Percentiles rank a stretch among this genome's conserved stretches.
phyloP scores from a whole-genome alignment of 1,284 basidiomycete species.

The Cerrena zonata region DNA sequence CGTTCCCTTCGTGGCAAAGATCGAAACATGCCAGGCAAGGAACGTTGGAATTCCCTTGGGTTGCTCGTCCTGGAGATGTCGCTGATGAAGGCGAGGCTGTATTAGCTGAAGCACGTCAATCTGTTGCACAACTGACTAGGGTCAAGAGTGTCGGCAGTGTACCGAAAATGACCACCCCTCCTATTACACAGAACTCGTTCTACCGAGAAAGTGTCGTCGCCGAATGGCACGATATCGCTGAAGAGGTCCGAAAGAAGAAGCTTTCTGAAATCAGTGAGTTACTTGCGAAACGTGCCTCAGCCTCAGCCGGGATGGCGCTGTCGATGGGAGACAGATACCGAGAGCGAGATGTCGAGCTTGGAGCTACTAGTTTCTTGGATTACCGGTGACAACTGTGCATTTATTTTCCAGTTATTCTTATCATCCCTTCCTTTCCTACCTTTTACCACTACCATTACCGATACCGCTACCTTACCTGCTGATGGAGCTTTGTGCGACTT shows the following conservation, averaged over 20 bases:
- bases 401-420: not conserved
- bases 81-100: constrained; percentile 7
- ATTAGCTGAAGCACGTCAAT: constrained; percentile 4
- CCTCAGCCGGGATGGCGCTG: not conserved
- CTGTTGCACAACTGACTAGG: constrained; percentile 16
- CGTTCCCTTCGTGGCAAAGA: not conserved
- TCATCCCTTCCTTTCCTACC: not conserved
- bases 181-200: constrained; percentile 12
- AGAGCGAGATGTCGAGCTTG: not conserved
- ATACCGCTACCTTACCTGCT: not conserved
- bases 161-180: constrained; percentile 33
- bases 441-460: not conserved
- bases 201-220: constrained; percentile 16
- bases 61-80: not conserved
- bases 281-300: not conserved
- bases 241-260: not conserved
- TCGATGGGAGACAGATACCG: not conserved
- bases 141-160: constrained; percentile 41
- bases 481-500: not conserved
- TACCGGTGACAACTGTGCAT: not conserved
- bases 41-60: constrained; percentile 11
- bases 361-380: not conserved
- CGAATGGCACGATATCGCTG: constrained; percentile 12
- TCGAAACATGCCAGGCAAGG: not conserved
- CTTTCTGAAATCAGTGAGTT: not conserved